Evolutionary conservation across 495 filamentous ascomycete genomes (phyloP), one percentile per base, ranked within the genome.

Genomic region (Penicillium subrubescens): DNA sequence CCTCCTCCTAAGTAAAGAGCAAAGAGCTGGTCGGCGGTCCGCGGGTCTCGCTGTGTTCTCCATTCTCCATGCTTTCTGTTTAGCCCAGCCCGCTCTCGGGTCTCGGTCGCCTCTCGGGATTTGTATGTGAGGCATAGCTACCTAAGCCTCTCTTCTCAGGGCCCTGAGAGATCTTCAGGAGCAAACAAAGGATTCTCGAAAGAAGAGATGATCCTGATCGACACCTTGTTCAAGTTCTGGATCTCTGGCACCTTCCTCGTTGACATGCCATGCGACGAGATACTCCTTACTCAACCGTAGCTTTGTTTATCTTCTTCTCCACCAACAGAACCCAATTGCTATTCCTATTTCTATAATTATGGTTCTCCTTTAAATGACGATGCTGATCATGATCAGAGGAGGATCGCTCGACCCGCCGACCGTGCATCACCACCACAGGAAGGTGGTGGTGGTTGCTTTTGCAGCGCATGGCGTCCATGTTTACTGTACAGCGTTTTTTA

Each of bases 141-240:
- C 31, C 31, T 33, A 33, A 33, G 31, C 5, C 31, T 33, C 31
- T 33, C 31, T 17, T 29, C 21, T 12, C 8, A 19, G 19, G 27
- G 21, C 10, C 11, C 39, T 31, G 44, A 44, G 23, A 59, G 63
- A 65, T 65, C 63, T 65, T 65, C 63, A 65, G 63, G 57, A 61
- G 63, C 51, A 60, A 54, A 17, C 54, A 57, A 14, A 48, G 62
- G 60, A 35, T 55, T 19, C 57, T 58, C 23, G 44, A 44, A 8
- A 48, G 27, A 41, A 21, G 54, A 31, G 2, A 21, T 41, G 5
- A 21, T 17, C 14, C 21, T 7, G 35, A 41, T 41, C 34, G n/a
- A 11, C n/a, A 15, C 6, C 29, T 15, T 39, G 37, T 56, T 23
- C 12, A 17, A 23, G 5, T 52, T 11, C 21, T 29, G 29, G 50